Percentiles rank a stretch among this genome's conserved stretches.
Evolutionary conservation across 169 alveolate genomes (phyloP).

Genomic region (Plasmodium gonderi): DNA sequence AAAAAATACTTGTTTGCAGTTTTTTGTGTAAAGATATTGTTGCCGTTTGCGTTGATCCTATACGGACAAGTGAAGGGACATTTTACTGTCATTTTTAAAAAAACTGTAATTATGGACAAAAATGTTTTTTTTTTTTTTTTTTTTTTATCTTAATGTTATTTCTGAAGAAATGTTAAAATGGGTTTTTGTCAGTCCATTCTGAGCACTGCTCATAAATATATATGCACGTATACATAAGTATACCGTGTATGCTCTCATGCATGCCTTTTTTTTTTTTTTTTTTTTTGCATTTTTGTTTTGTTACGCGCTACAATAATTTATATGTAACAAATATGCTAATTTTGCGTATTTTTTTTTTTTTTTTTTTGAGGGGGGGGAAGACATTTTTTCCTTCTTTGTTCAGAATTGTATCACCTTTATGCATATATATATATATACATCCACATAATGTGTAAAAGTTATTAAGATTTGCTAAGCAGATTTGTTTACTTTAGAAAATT

Average conservation of each 20-base stretch:
- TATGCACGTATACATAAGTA: neutral
- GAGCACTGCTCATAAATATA: neutral
- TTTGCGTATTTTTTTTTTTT: neutral
- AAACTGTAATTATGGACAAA: neutral
- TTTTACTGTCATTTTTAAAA: neutral
- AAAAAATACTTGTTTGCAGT: neutral
- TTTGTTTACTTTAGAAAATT: neutral
- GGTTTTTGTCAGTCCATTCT: neutral
- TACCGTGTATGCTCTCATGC: neutral
- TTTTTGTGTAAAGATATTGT: neutral
- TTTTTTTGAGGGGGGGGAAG: neutral
- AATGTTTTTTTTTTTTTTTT: neutral
- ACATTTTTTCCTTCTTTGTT: neutral
- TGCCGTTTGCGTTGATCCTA: neutral
- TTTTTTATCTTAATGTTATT: neutral
- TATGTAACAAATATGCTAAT: neutral
- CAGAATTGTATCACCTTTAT: neutral
- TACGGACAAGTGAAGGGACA: neutral
- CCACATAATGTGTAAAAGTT: neutral
- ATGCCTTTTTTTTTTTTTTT: neutral
- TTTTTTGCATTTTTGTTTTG: neutral
- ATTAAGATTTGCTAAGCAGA: neutral
- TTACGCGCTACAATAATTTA: neutral
- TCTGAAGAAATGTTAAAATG: neutral
- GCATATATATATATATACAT: no score